A percentile compares a stretch with the other conserved stretches of the same genome.
phyloP scores from a whole-genome alignment of 73 alveolate species.

The Tetrahymena elliotti region DNA sequence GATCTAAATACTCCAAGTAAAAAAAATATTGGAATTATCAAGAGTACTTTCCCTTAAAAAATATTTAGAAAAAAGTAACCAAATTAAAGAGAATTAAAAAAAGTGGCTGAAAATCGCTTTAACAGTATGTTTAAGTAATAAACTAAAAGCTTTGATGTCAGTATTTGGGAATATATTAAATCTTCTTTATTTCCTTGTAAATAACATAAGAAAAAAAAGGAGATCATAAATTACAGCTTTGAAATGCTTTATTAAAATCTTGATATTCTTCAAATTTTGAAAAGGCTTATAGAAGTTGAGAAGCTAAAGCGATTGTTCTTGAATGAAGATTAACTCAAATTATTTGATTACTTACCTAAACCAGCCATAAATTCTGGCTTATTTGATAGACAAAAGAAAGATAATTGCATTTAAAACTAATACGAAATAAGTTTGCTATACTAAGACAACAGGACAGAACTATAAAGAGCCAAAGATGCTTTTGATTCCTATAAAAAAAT shows the following conservation, averaged over 20 bases:
- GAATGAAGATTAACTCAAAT: slow-evolving; percentile 6
- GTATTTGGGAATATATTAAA: neutral
- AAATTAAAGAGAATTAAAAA: neutral
- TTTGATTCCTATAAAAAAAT: neutral
- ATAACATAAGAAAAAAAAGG: neutral
- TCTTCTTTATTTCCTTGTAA: neutral
- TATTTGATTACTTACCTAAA: slow-evolving; percentile 39
- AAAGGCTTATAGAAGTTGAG: slow-evolving; percentile 33
- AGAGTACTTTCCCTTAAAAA: neutral
- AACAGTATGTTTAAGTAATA: neutral
- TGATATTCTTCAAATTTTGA: slow-evolving; percentile 19
- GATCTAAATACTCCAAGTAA: neutral
- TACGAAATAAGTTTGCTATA: neutral
- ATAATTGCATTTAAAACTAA: neutral
- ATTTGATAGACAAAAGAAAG: neutral
- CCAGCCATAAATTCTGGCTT: neutral
- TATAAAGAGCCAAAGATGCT: neutral
- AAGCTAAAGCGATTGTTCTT: slow-evolving; percentile 16
- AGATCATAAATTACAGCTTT: slow-evolving; percentile 6
- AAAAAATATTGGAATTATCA: neutral
- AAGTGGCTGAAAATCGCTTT: neutral
- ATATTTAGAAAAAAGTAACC: neutral
- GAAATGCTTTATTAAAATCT: neutral
- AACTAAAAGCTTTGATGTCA: neutral
- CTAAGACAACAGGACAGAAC: neutral